Percentiles rank a stretch among this genome's conserved stretches.
These are phyloP conservation scores for Aquanectria penicillioides DNA, from an alignment of 2,329 filamentous ascomycete species.

Conservation along the genomic window DNA sequence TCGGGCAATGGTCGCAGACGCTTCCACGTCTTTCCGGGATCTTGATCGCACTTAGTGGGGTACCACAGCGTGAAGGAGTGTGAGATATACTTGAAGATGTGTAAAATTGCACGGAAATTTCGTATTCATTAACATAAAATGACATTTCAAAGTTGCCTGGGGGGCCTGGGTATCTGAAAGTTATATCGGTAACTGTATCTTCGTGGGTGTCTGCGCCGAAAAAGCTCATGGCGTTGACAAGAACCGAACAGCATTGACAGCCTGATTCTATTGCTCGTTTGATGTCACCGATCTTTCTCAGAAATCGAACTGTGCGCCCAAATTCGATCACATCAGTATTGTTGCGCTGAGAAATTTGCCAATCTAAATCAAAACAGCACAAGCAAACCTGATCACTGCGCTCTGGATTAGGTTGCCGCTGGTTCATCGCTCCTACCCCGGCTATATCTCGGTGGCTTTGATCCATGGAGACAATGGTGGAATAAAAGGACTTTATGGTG, in stretches of 20 bases:
- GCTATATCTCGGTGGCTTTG: too few relatives aligned
- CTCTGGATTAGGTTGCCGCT: too few relatives aligned
- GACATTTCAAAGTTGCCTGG: conserved; percentile 29
- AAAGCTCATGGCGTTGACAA: conserved; percentile 17
- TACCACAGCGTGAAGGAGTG: fast-evolving
- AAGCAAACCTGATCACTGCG: neutral
- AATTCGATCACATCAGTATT: conserved; percentile 8
- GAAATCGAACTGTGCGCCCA: neutral
- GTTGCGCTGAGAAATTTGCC: neutral
- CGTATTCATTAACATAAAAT: neutral
- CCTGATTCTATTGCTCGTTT: neutral
- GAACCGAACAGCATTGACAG: conserved; percentile 20
- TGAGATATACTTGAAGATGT: conserved; percentile 10
- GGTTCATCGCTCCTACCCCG: too few relatives aligned
- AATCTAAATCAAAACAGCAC: conserved; percentile 25
- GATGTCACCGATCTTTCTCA: too few relatives aligned
- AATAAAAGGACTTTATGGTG: too few relatives aligned
- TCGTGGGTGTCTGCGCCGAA: neutral
- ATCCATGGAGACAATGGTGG: too few relatives aligned
- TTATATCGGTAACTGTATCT: neutral
- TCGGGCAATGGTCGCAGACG: conserved; percentile 24
- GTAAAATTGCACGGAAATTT: conserved; percentile 22
- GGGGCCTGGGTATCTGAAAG: conserved; percentile 20
- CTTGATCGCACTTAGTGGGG: neutral
- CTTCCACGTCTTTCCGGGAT: conserved; percentile 10